A percentile compares a stretch with the other conserved stretches of the same genome.
phyloP scores from a whole-genome alignment of 441 rosid species.

The Dalechampia spathulata region DNA sequence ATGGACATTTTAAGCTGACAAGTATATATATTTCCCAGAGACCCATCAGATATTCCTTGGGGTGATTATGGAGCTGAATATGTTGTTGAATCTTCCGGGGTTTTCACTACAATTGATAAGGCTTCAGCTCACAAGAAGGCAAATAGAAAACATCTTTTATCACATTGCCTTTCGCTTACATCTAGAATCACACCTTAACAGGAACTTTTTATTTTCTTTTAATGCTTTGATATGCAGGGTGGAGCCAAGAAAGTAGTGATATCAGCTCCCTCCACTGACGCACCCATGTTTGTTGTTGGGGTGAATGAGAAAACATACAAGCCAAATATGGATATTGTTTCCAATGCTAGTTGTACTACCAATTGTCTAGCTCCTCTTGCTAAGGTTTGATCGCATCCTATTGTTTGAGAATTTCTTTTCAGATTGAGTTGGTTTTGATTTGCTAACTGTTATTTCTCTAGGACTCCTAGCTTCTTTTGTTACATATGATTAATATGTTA shows the following conservation, averaged over 20 bases:
- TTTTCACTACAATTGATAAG: conserved; percentile 75
- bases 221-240: too few relatives aligned
- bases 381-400: conserved; percentile 47
- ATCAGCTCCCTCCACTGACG: conserved; percentile 98
- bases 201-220: conserved; percentile 13
- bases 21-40: conserved; percentile 34
- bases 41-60: conserved; percentile 97
- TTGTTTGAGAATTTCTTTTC: conserved; percentile 1
- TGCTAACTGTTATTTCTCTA: background rate
- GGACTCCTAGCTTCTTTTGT: background rate
- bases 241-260: conserved; percentile 95
- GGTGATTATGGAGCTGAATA: conserved; percentile 84
- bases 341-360: conserved; percentile 99
- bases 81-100: conserved; percentile 94
- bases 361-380: conserved; percentile 99
- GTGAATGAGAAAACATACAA: conserved; percentile 83
- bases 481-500: background rate
- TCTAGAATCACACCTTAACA: background rate
- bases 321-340: conserved; percentile 85
- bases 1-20: conserved; percentile 8
- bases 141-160: background rate
- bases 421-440: conserved; percentile 1
- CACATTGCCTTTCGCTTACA: background rate
- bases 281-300: conserved; percentile 99
- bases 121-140: conserved; percentile 92